phyloP scores from a whole-genome alignment of 1,284 basidiomycete species.

The Cutaneotrichosporon arboriforme region DNA sequence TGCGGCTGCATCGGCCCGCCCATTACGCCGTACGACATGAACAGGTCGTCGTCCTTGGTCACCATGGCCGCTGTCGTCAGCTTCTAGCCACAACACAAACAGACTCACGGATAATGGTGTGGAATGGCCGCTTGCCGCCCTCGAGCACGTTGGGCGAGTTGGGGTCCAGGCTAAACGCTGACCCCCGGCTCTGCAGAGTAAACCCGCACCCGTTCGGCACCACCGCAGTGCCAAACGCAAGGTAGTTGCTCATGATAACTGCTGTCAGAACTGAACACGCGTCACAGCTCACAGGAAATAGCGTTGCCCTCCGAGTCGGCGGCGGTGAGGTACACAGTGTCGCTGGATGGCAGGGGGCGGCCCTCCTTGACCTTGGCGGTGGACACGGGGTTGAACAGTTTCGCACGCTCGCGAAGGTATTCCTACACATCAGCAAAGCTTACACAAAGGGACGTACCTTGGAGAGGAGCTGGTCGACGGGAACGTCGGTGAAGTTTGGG shows the following conservation, averaged over 20 bases:
- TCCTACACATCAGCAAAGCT: constrained; percentile 45
- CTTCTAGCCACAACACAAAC: too few relatives aligned
- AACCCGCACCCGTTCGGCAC: constrained; percentile 91
- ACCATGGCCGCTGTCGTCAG: constrained; percentile 61
- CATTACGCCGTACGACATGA: constrained; percentile 90
- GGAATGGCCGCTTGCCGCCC: constrained; percentile 85
- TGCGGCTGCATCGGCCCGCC: constrained; percentile 49
- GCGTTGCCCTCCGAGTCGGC: constrained; percentile 87
- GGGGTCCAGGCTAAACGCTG: constrained; percentile 71
- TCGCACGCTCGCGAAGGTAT: constrained; percentile 75
- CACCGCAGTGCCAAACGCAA: constrained; percentile 60
- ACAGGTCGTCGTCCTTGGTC: constrained; percentile 71
- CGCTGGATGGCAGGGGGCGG: constrained; percentile 56
- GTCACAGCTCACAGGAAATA: constrained; percentile 2
- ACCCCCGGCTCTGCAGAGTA: constrained; percentile 88
- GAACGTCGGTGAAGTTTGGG: constrained; percentile 66
- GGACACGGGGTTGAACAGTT: constrained; percentile 68
- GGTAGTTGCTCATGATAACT: constrained; percentile 77
- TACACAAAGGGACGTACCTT: constrained; percentile 36
- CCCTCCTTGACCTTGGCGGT: constrained; percentile 60
- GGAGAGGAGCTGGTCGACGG: constrained; percentile 70
- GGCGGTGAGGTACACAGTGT: constrained; percentile 93
- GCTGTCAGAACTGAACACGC: background rate
- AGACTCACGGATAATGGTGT: constrained; percentile 70
- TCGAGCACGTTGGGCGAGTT: constrained; percentile 75